Evolutionary conservation across 139 green algal species (phyloP), one percentile per base, ranked within the genome.

Genomic region (Eudorina sp.): DNA sequence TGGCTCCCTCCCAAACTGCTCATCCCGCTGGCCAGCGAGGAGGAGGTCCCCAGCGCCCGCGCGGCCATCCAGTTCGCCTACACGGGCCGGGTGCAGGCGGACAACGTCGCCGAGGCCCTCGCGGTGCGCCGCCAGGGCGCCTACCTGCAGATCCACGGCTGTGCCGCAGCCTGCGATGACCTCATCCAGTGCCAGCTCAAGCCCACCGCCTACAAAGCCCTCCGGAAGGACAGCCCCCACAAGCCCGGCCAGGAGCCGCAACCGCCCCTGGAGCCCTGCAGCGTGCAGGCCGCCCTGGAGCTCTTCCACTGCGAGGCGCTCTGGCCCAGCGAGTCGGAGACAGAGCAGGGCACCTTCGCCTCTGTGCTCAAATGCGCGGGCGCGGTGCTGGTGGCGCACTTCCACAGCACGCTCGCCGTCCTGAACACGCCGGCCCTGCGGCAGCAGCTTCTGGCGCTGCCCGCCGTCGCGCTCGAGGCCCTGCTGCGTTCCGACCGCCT

Each of bases 91-190:
- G 69, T 77, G 69, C 18, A 21, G 38, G 69, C 69, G 40, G 69
- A n/a, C 7, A 51, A 36, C 69, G 29, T 77, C 4, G 9, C 19
- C 11, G 69, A 46, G 34, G 69, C 38, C 3, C 69, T 77, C 18
- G 69, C 48, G 69, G 40, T 77, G 38, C 69, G 69, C 3, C 38
- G 69, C 34, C 69, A 77, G 34, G 69, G 36, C 9, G 69, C 36
- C 69, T 77, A 77, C 34, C 34, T 77, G 14, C 69, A 77, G 69
- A 77, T 77, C 4, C 13, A 51, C 29, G 69, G 69, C 69, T 77
- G 69, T 8, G 69, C 69, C 1, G 69, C 69, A 9, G 69, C 69
- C 23, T 77, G 69, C 34, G 69, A 77, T 27, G 69, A 77, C 19
- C 19, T 77, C 36, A 48, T 77, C 1, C 48, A 31, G 69, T 11